Conservation (phyloP, 2,329 filamentous ascomycete species). For the Xylogone sp. region DNA sequence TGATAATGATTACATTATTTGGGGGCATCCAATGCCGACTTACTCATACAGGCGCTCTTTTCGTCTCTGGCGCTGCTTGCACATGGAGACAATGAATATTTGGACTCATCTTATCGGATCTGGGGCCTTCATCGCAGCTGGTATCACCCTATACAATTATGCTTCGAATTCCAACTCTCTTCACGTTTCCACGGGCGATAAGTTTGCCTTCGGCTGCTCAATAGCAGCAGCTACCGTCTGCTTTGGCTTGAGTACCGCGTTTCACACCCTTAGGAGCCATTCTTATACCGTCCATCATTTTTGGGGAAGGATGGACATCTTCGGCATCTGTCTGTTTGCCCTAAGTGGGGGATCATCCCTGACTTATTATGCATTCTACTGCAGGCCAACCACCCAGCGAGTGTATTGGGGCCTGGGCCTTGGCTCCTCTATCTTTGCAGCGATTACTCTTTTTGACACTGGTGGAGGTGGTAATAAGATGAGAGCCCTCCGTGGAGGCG, state of each 20-base stretch:
- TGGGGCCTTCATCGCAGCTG: not conserved
- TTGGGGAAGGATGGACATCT: conserved; percentile 26
- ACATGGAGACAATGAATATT: too few species aligned
- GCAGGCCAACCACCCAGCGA: conserved; percentile 4
- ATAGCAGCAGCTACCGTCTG: not conserved
- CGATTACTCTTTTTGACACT: conserved; percentile 19
- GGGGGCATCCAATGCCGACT: conserved; percentile 23
- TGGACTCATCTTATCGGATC: conserved; percentile 3
- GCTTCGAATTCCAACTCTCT: not conserved
- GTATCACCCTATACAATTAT: not conserved
- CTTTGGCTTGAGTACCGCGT: conserved; percentile 18
- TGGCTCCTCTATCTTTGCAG: not conserved
- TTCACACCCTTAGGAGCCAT: conserved; percentile 26
- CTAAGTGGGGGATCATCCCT: not conserved
- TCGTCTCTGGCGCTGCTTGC: too few species aligned
- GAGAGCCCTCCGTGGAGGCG: conserved; percentile 20
- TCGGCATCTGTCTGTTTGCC: conserved; percentile 17
- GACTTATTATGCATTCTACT: conserved; percentile 26
- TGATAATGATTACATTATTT: conserved; percentile 12
- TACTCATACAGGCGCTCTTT: conserved; percentile 19
- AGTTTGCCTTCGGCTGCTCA: not conserved
- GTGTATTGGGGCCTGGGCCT: not conserved
- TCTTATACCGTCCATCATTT: conserved; percentile 26
- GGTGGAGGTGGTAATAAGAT: conserved; percentile 23
- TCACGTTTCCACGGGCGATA: not conserved